Base-by-base conservation (phyloP, 495 filamentous ascomycete genomes). In the Amniculicola lignicola region DNA sequence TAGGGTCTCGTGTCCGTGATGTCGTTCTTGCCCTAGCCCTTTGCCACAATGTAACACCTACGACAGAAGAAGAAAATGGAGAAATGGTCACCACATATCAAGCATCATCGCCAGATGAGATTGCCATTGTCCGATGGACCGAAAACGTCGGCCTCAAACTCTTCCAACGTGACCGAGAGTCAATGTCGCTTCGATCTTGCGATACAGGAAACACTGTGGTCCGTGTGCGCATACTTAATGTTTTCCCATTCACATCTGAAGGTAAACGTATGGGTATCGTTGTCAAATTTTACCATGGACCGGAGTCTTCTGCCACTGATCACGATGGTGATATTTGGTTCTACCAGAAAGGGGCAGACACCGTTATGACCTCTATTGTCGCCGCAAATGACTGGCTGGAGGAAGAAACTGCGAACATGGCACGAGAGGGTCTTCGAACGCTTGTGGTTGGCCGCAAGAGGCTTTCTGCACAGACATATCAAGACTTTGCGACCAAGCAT, bases 251-350 rank as follows among this genome's bases (percentile, higher is more conserved):
- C 68, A 99, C 94, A 5, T 95, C 89, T 1, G 91, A 97, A 46
- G 90, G 90, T 51, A 99, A 99, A 70, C 80, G 94, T 22, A 99
- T 99, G 94, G 94, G 94, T n/a, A 88, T 97, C 52, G 84, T 97
- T 55, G 85, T 95, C 18, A 86, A 88, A 59, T 99, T 97, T 64
- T 61, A 67, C 19, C 60, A 68, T 27, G 68, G 70, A 19, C 64
- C 84, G 12, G 70, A 77, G 31, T 62, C 74, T 2, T 48, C 51
- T 3, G 25, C 57, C 7, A 21, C 51, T 3, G 45, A 57, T 12
- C 73, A 75, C 12, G 68, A 73, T 10, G 72, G 68, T 18, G 91
- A 96, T 63, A 90, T 96, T 19, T 97, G 93, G 89, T 99, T 99
- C 70, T 99, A 90, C 64, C 90, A 99, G 58, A 99, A 99, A 69